Percentiles rank a stretch among this genome's conserved stretches.
Conservation (phyloP, 495 filamentous ascomycete species). For the Diplogelasinospora grovesii region DNA sequence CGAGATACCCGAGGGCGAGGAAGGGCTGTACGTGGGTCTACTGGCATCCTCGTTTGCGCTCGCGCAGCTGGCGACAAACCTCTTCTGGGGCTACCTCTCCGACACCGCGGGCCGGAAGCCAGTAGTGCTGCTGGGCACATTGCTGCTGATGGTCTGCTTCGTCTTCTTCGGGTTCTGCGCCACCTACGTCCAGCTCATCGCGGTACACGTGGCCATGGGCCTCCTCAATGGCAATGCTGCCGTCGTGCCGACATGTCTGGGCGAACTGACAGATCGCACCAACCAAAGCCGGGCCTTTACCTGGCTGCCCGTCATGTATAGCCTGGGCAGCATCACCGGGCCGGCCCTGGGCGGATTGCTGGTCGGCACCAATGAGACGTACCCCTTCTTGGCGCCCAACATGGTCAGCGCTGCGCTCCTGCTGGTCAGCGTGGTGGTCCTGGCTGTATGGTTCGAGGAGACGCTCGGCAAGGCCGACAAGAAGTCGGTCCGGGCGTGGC, state of each 20-base stretch:
- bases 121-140: slow-evolving; percentile 78
- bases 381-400: slow-evolving; percentile 84
- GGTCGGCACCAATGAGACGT: slow-evolving; percentile 48
- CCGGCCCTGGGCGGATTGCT: slow-evolving; percentile 84
- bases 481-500: slow-evolving; percentile 10
- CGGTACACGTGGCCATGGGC: slow-evolving; percentile 86
- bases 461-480: slow-evolving; percentile 59
- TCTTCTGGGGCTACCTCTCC: slow-evolving; percentile 89
- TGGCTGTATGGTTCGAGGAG: slow-evolving; percentile 76
- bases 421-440: slow-evolving; percentile 62
- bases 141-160: slow-evolving; percentile 74
- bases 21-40: slow-evolving; percentile 83
- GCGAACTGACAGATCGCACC: slow-evolving; percentile 89
- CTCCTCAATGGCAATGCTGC: slow-evolving; percentile 83
- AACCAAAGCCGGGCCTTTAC: slow-evolving; percentile 90
- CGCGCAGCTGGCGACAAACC: slow-evolving; percentile 86
- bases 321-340: slow-evolving; percentile 85
- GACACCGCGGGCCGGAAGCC: slow-evolving; percentile 91
- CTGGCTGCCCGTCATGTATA: slow-evolving; percentile 89
- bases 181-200: slow-evolving; percentile 72
- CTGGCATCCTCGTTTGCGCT: slow-evolving; percentile 87
- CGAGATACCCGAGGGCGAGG: slow-evolving; percentile 60
- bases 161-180: slow-evolving; percentile 80
- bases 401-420: slow-evolving; percentile 65
- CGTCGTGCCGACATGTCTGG: slow-evolving; percentile 85